These are phyloP conservation scores for Suillus brevipes DNA, from an alignment of 768 basidiomycete genomes.

Conservation along the genomic window DNA sequence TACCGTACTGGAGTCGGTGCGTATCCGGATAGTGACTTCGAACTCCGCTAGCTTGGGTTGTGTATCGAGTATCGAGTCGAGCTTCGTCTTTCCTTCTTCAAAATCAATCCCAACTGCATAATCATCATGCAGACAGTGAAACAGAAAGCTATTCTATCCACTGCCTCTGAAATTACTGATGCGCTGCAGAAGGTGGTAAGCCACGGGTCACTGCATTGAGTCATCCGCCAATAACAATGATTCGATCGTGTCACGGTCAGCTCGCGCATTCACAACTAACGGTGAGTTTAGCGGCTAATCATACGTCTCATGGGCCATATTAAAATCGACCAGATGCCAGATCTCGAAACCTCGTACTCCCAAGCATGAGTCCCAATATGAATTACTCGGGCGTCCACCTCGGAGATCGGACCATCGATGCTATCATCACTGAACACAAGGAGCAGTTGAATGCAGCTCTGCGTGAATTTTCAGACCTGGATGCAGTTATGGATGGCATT, in stretches of 20 bases:
- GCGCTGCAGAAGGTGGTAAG: not conserved
- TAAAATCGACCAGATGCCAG: slow-evolving; percentile 10
- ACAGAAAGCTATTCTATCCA: not conserved
- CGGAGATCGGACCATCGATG: slow-evolving; percentile 14
- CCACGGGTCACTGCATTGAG: no score
- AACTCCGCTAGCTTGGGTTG: no score
- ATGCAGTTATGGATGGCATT: slow-evolving; percentile 16
- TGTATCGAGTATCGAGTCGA: no score
- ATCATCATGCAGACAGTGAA: not conserved
- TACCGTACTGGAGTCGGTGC: no score
- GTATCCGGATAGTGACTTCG: no score
- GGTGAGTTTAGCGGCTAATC: not conserved
- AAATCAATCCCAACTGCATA: no score
- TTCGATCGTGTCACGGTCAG: not conserved
- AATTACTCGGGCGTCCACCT: slow-evolving; percentile 16
- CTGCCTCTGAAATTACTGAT: not conserved
- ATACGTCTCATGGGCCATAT: not conserved
- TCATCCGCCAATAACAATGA: not conserved
- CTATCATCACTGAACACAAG: slow-evolving; percentile 19
- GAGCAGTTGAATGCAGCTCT: slow-evolving; percentile 15
- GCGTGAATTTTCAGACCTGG: slow-evolving; percentile 14
- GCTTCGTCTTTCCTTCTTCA: no score
- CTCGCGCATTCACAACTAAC: not conserved
- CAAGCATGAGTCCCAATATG: slow-evolving; percentile 1
- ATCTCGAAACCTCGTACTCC: slow-evolving; percentile 21